Conservation (phyloP, 2,329 filamentous ascomycete species). For the Fusarium neocosmosporiellum region DNA sequence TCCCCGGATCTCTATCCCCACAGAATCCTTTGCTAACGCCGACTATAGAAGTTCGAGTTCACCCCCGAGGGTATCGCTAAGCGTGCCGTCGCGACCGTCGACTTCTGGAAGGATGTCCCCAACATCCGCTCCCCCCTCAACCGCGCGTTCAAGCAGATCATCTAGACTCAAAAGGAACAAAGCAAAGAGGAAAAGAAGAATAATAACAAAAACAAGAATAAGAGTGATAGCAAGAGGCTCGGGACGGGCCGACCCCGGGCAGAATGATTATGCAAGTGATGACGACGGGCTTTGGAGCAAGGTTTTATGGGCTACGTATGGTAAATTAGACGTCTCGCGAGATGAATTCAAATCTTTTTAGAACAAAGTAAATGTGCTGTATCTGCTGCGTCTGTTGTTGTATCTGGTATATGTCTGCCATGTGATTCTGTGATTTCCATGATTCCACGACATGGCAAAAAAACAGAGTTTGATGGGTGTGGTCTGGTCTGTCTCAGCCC, state of each 20-base stretch:
- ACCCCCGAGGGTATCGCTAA: constrained; percentile 96
- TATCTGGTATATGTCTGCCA: constrained; percentile 9
- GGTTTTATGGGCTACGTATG: constrained; percentile 33
- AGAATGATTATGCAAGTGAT: constrained; percentile 41
- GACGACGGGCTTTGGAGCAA: constrained; percentile 43
- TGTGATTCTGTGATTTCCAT: constrained; percentile 4
- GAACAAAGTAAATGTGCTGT: constrained; percentile 22
- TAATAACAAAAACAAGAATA: constrained; percentile 6
- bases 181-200: constrained; percentile 25
- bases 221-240: constrained; percentile 16
- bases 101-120: constrained; percentile 96
- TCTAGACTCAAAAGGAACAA: constrained; percentile 66
- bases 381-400: constrained; percentile 4
- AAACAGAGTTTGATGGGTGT: constrained; percentile 1
- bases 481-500: not conserved
- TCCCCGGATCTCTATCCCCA: not conserved
- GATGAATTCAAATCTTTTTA: constrained; percentile 44
- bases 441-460: constrained; percentile 8
- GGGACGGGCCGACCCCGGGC: constrained; percentile 23
- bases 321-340: constrained; percentile 40
- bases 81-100: constrained; percentile 89
- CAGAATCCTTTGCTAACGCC: constrained; percentile 50
- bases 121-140: constrained; percentile 96
- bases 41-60: constrained; percentile 94
- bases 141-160: constrained; percentile 96